phyloP scores from a whole-genome alignment of 2,329 filamentous ascomycete genomes.

The Pseudomassariella vexata region DNA sequence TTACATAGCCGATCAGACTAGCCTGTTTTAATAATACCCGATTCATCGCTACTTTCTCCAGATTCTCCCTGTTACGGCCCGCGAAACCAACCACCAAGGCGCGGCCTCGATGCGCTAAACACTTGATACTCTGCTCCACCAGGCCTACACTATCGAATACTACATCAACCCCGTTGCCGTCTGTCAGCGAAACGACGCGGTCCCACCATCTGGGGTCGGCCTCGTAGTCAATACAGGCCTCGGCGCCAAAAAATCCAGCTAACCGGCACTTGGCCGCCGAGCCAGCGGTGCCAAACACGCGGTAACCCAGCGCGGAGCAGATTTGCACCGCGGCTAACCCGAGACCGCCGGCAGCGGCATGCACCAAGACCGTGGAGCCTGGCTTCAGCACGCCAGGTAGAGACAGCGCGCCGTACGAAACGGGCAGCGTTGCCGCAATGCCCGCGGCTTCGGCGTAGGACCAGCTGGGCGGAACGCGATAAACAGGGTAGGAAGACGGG shows the following conservation, averaged over 20 bases:
- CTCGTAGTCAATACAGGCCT: slow-evolving; percentile 34
- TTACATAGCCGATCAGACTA: slow-evolving; percentile 46
- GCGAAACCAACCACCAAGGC: slow-evolving; percentile 55
- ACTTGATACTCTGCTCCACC: slow-evolving; percentile 47
- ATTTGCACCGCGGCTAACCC: slow-evolving; percentile 52
- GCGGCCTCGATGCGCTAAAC: slow-evolving; percentile 45
- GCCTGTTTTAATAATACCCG: slow-evolving; percentile 46
- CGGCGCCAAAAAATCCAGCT: slow-evolving; percentile 32
- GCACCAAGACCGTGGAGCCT: slow-evolving; percentile 47
- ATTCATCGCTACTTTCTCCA: slow-evolving; percentile 51
- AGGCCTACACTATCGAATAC: slow-evolving; percentile 54
- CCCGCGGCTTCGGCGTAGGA: slow-evolving; percentile 44
- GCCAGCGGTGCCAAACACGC: slow-evolving; percentile 47
- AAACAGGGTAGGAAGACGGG: slow-evolving; percentile 22
- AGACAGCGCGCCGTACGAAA: slow-evolving; percentile 46
- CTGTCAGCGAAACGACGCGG: slow-evolving; percentile 40
- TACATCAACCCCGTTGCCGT: slow-evolving; percentile 46
- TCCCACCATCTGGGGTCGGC: slow-evolving; percentile 39
- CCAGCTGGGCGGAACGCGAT: slow-evolving; percentile 38
- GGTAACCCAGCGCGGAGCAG: slow-evolving; percentile 44
- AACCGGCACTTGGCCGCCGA: slow-evolving; percentile 37
- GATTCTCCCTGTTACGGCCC: slow-evolving; percentile 38
- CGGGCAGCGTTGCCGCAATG: slow-evolving; percentile 45
- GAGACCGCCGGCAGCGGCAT: slow-evolving; percentile 49
- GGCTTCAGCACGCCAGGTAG: slow-evolving; percentile 31